Percentiles rank a stretch among this genome's conserved stretches.
Conservation (phyloP, 148 eudicot genomes). For the Pharnaceum exiguum region DNA sequence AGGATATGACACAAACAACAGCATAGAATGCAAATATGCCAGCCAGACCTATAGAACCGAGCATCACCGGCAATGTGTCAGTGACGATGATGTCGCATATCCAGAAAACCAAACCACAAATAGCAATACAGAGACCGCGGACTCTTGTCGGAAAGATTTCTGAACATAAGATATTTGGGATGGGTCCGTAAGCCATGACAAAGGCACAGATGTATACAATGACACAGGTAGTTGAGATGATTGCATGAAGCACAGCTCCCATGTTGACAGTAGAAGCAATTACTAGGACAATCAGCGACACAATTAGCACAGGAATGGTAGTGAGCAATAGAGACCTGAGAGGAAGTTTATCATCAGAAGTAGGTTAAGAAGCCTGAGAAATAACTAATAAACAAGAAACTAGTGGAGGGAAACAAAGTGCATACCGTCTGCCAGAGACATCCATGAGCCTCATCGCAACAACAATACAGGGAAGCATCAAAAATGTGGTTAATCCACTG, state of each 20-base stretch:
- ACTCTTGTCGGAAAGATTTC: conserved; percentile 96
- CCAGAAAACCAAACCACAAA: conserved; percentile 74
- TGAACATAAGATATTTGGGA: conserved; percentile 83
- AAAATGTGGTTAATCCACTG: conserved; percentile 60
- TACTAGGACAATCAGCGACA: conserved; percentile 48
- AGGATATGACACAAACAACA: conserved; percentile 56
- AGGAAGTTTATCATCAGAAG: background rate
- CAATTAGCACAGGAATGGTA: conserved; percentile 65
- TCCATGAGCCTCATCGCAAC: conserved; percentile 84
- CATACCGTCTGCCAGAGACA: conserved; percentile 68
- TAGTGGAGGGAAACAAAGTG: background rate
- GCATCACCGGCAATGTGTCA: conserved; percentile 69
- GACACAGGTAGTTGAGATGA: conserved; percentile 66
- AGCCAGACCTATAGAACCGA: conserved; percentile 57
- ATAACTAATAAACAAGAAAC: background rate
- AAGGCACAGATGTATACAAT: conserved; percentile 78
- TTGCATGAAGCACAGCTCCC: conserved; percentile 46
- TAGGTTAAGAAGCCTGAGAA: background rate
- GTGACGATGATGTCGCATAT: conserved; percentile 70
- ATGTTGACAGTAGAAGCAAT: conserved; percentile 36
- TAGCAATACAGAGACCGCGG: conserved; percentile 93
- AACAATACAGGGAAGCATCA: conserved; percentile 73
- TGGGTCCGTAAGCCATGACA: conserved; percentile 83
- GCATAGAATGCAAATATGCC: conserved; percentile 72
- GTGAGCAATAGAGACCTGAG: conserved; percentile 66